A percentile compares a stretch with the other conserved stretches of the same genome.
Conservation (phyloP, 805 yeast genomes). For the Candida andamanensis region DNA sequence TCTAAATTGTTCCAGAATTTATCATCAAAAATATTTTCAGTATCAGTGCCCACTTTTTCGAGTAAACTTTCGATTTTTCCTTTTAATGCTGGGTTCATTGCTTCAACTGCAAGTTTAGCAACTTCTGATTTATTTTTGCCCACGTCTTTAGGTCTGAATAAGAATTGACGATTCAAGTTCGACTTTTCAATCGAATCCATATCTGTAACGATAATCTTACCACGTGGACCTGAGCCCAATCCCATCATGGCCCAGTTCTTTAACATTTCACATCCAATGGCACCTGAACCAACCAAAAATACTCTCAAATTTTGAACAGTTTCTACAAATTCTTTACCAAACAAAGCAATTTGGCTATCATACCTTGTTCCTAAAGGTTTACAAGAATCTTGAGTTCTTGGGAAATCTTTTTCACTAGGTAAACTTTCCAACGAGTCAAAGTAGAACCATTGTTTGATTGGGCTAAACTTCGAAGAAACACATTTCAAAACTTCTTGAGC, state of each 20-base stretch:
- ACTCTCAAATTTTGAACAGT: conserved; percentile 70
- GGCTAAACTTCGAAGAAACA: conserved; percentile 92
- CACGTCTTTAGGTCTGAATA: conserved; percentile 92
- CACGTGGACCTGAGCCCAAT: conserved; percentile 85
- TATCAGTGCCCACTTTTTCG: conserved; percentile 92
- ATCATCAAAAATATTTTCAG: conserved; percentile 82
- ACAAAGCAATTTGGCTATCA: conserved; percentile 93
- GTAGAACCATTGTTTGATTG: conserved; percentile 85
- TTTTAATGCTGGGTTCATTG: conserved; percentile 77
- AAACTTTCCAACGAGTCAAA: conserved; percentile 91
- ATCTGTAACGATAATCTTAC: conserved; percentile 82
- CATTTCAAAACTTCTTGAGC: conserved; percentile 97
- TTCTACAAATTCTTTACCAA: conserved; percentile 75
- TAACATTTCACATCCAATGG: conserved; percentile 98
- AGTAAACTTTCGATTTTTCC: conserved; percentile 72
- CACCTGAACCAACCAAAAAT: conserved; percentile 95
- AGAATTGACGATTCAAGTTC: conserved; percentile 91
- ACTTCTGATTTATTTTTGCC: conserved; percentile 87
- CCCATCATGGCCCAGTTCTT: conserved; percentile 99
- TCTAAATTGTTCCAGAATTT: conserved; percentile 80
- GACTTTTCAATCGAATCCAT: conserved; percentile 94
- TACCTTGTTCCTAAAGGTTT: conserved; percentile 78
- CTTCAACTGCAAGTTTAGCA: conserved; percentile 78
- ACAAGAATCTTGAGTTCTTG: conserved; percentile 67
- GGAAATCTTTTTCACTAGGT: conserved; percentile 54